A percentile compares a stretch with the other conserved stretches of the same genome.
Evolutionary conservation across 345 rosid genomes (phyloP).

Genomic region (Pugionium cornutum): DNA sequence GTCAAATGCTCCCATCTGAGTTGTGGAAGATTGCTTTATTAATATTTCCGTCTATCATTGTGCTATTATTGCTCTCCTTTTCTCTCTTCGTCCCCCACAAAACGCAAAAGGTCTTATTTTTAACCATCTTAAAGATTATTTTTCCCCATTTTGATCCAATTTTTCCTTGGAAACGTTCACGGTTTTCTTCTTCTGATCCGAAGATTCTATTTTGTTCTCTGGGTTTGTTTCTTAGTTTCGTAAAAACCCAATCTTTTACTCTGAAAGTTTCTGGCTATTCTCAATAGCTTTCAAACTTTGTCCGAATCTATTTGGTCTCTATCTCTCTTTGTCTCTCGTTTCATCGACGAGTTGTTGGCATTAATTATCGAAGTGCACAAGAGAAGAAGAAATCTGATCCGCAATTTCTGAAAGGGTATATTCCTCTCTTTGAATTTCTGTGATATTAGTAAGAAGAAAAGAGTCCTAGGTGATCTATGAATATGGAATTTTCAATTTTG

Average conservation of each 20-base stretch:
- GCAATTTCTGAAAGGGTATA: conserved; percentile 5
- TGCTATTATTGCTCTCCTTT: conserved; percentile 29
- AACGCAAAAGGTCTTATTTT: background rate
- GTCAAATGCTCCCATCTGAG: too few relatives aligned
- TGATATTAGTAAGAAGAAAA: background rate
- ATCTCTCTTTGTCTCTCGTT: conserved; percentile 23
- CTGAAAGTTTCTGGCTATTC: conserved; percentile 15
- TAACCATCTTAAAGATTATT: background rate
- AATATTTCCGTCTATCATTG: conserved; percentile 20
- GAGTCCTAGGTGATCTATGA: background rate
- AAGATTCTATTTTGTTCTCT: conserved; percentile 2
- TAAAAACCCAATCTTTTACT: background rate
- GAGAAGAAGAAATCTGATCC: conserved; percentile 22
- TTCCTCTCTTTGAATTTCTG: conserved; percentile 10
- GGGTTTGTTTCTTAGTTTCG: conserved; percentile 2
- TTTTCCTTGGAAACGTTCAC: background rate
- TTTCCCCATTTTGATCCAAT: conserved; percentile 12
- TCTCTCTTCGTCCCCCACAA: background rate
- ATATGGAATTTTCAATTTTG: background rate
- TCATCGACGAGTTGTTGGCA: conserved; percentile 25
- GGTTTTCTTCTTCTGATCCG: conserved; percentile 16
- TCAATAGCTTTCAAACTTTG: conserved; percentile 28
- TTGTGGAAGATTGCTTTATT: too few relatives aligned
- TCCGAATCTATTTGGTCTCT: background rate
- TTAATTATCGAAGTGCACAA: conserved; percentile 1